Evolutionary conservation across 768 basidiomycete genomes (phyloP), one percentile per base, ranked within the genome.

Genomic region (Macrolepiota fuliginosa): DNA sequence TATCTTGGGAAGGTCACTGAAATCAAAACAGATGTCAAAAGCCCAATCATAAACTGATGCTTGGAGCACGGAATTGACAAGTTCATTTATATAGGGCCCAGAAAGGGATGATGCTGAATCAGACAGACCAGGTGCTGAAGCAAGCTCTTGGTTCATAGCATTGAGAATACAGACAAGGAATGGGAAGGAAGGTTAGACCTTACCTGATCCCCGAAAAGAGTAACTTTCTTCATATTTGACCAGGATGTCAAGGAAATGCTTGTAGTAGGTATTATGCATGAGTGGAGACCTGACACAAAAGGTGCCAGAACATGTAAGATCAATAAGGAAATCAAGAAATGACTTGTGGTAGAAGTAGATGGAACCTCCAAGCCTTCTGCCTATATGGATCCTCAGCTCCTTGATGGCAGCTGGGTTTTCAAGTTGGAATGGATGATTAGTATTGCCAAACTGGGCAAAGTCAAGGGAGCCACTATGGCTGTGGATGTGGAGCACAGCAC

Each of bases 291-390:
- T 1, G 4, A 36, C 3, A 11, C 17, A 36, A 36, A 29, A 36
- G 1, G 2, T 22, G 13, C 27, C 46, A 15, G 56, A 58, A 22
- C 45, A 45, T 6, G 4, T 49, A n/a, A 13, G 32, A 37, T 58
- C 47, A 13, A 11, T 6, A 12, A 58, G 56, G 17, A 49, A 58
- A 25, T 58, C 45, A n/a, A 12, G n/a, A 25, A 58, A 58, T 17
- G 56, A 58, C 29, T 58, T 58, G 13, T 58, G 56, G 25, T 58
- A 58, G n/a, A 58, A 58, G 2, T 27, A 35, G 22, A 58, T 36
- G 7, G 46, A 36, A 24, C 46, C 45, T 36, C 56, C 56, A 35
- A 58, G 56, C 17, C n/a, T 27, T 1, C 24, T 2, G 12, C 25
- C 2, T 4, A 47, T 27, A 19, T 13, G n/a, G 15, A 12, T 24